phyloP scores from a whole-genome alignment of 306 rosid species.

The Macrotyloma uniflorum region DNA sequence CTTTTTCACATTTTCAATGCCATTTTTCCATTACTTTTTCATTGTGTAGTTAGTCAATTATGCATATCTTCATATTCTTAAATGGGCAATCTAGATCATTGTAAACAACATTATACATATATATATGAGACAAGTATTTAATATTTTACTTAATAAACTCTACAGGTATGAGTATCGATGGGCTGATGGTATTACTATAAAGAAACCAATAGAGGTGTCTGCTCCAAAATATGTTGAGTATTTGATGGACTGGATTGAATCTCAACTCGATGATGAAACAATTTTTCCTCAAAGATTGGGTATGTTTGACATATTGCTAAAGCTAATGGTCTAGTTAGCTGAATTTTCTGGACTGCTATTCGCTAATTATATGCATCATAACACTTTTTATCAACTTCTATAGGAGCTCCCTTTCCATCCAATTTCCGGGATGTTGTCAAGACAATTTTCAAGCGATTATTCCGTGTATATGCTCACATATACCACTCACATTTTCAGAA shows the following conservation, averaged over 20 bases:
- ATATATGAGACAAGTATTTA: slow-evolving; percentile 16
- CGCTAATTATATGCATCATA: background rate
- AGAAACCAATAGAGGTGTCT: slow-evolving; percentile 87
- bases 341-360: background rate
- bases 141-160: slow-evolving; percentile 11
- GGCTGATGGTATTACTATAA: slow-evolving; percentile 87
- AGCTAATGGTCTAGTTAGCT: background rate
- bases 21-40: background rate
- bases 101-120: slow-evolving; percentile 14
- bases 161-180: slow-evolving; percentile 82
- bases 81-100: slow-evolving; percentile 7
- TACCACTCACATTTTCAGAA: slow-evolving; percentile 85
- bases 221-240: slow-evolving; percentile 91
- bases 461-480: slow-evolving; percentile 90
- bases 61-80: background rate
- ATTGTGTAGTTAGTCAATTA: background rate
- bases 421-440: slow-evolving; percentile 80
- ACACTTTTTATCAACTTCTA: background rate
- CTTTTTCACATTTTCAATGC: slow-evolving; percentile 9
- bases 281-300: slow-evolving; percentile 85
- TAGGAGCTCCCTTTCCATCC: slow-evolving; percentile 78
- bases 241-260: slow-evolving; percentile 91
- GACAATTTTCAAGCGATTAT: slow-evolving; percentile 82
- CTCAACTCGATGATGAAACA: slow-evolving; percentile 81
- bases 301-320: slow-evolving; percentile 29